phyloP scores from a whole-genome alignment of 257 asterid genomes.

The Solanum arcanum region DNA sequence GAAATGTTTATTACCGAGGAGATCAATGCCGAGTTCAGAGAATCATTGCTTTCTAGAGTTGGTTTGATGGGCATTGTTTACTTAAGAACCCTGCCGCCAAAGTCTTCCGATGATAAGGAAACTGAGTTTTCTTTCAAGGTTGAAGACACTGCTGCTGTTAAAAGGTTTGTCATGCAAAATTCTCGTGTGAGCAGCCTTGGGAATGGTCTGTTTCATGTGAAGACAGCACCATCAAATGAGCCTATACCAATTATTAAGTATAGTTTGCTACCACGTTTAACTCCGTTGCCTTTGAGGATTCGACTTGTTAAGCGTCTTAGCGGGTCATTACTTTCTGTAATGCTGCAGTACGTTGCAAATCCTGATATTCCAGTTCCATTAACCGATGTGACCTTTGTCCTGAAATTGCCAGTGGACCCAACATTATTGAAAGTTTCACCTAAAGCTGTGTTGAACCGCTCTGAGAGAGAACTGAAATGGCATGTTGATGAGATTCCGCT shows the following conservation, averaged over 20 bases:
- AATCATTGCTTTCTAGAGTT: constrained; percentile 78
- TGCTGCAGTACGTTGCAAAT: constrained; percentile 75
- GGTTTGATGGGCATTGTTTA: constrained; percentile 73
- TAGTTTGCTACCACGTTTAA: constrained; percentile 56
- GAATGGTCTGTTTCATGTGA: constrained; percentile 69
- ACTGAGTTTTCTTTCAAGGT: constrained; percentile 91
- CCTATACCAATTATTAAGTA: constrained; percentile 73
- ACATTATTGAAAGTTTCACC: constrained; percentile 75
- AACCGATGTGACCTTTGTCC: constrained; percentile 58
- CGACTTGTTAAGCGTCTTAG: constrained; percentile 79
- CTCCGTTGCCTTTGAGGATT: constrained; percentile 85
- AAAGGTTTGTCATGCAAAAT: constrained; percentile 71
- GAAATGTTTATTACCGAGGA: constrained; percentile 87
- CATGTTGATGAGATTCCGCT: constrained; percentile 74
- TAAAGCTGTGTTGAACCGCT: constrained; percentile 81
- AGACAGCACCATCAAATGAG: constrained; percentile 61
- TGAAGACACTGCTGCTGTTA: constrained; percentile 62
- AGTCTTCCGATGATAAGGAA: constrained; percentile 49
- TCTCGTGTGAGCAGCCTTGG: constrained; percentile 81
- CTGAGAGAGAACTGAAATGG: constrained; percentile 88
- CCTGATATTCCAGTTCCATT: constrained; percentile 72
- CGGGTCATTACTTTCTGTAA: constrained; percentile 84
- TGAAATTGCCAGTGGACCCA: constrained; percentile 88
- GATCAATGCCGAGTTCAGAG: constrained; percentile 84
- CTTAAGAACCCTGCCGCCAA: constrained; percentile 61